Evolutionary conservation across 2,329 filamentous ascomycete species (phyloP), one percentile per base, ranked within the genome.

Genomic region (Fusarium sp.): DNA sequence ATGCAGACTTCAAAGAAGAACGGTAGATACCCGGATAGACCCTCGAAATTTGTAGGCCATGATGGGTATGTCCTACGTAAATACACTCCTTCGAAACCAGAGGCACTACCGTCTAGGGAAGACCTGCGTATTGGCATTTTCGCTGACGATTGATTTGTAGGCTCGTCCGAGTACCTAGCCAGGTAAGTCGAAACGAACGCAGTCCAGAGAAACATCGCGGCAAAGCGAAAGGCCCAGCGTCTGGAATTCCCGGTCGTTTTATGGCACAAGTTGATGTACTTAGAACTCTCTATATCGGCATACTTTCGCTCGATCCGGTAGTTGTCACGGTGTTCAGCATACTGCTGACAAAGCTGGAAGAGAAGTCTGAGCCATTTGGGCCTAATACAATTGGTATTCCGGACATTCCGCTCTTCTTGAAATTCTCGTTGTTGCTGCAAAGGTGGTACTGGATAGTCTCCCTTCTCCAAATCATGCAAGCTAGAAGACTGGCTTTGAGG

Each of bases 1-100:
- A 50, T 28, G n/a, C 47, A 50, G 6, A 50, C n/a, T 20, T 50
- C 47, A 15, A 38, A 9, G 23, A 50, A 50, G 6, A 50, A 50
- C 6, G 47, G 23, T 4, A 36, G 47, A 15, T 6, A 30, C 23
- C 13, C 9, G 6, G 23, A 16, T 12, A 9, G 23, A 16, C 6
- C 12, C 11, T 15, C 18, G 16, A 16, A 4, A 10, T 18, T n/a
- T 28, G 5, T 18, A 9, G 7, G 2, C 5, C 7, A 8, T 6
- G 10, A 6, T 4, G 12, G 2, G 10, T 13, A 13, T 1, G 10
- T 11, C 26, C 23, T 30, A 10, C 26, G 16, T 9, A 13, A 16
- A 30, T 31, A 31, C 30, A 16, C 26, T 8, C 41, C 41, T n/a
- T 37, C 23, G 12, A 26, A 37, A 7, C 33, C 46, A 38, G 23